Evolutionary conservation across 2,329 filamentous ascomycete genomes (phyloP), one percentile per base, ranked within the genome.

Genomic region (Diplodia mutila): DNA sequence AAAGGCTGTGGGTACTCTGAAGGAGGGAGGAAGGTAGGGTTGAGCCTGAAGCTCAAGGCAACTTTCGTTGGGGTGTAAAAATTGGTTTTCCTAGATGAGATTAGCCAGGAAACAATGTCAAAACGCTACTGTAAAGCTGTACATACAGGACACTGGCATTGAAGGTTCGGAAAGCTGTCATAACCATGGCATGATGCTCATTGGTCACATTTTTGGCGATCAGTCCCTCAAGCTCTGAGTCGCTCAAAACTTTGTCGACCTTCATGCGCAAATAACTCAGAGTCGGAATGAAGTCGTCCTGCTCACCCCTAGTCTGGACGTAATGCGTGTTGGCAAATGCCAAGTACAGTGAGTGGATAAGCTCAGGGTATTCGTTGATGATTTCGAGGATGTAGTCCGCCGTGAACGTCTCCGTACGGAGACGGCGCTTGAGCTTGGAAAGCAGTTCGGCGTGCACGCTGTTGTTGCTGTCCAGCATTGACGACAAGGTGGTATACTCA

Each of bases 21-120:
- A 69, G 90, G 86, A 4, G 95, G 95, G 46, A 99, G 84, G 86
- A 99, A 99, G 49, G 83, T 86, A 7, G 93, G 92, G 76, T 97
- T 91, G 69, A 99, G 84, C 66, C 95, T 91, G 88, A 99, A 99
- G 83, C 93, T 97, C 73, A 99, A 86, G 11, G 95, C 95, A 48
- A 99, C 94, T 86, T 99, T 99, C 71, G 95, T 99, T 0, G 95
- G 95, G 0, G 95, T 99, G 85, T 96, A 97, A 80, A 91, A 91
- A 84, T 99, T 99, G 73, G 95, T 99, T 87, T 98, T 99, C 42
- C 65, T 67, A 23, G 9, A 29, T n/a, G 8, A 18, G 7, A 23
- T 67, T 32, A 67, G 65, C 34, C 42, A 21, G 16, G 18, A 11
- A 25, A 29, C 8, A 1, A n/a, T n/a, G 18, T 25, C 18, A 25